A percentile compares a stretch with the other conserved stretches of the same genome.
These are phyloP conservation scores for Parathielavia hyrcaniae DNA, from an alignment of 495 filamentous ascomycete genomes.

Conservation along the genomic window DNA sequence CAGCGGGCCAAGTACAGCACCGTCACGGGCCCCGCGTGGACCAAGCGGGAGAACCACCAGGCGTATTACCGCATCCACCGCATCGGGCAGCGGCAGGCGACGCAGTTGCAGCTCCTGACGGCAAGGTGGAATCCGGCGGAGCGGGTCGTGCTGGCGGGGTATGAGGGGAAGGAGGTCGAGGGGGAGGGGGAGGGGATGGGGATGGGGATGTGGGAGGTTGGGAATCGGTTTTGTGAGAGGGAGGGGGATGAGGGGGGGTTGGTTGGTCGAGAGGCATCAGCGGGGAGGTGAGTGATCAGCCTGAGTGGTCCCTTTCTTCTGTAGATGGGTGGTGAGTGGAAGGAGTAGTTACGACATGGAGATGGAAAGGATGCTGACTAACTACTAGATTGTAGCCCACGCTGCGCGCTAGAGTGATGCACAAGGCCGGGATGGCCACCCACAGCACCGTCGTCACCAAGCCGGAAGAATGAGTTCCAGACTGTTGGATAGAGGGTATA, in stretches of 20 bases:
- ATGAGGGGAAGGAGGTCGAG: conserved; percentile 14
- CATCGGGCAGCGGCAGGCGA: conserved; percentile 23
- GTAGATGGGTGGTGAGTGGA: not conserved
- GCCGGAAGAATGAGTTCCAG: too few relatives aligned
- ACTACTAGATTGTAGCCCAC: not conserved
- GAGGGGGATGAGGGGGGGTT: not conserved
- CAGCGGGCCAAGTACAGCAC: conserved; percentile 26
- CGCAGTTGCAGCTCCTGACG: conserved; percentile 18
- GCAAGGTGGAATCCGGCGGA: conserved; percentile 25
- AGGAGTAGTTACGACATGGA: not conserved
- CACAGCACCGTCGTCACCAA: too few relatives aligned
- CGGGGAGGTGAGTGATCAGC: not conserved
- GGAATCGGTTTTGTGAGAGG: conserved; percentile 3
- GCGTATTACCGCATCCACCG: conserved; percentile 27
- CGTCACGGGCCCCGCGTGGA: conserved; percentile 26
- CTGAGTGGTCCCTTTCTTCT: conserved; percentile 39
- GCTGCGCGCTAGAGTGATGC: too few relatives aligned
- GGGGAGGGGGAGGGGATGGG: conserved; percentile 2
- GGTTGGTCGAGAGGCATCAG: conserved; percentile 16
- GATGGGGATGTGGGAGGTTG: conserved; percentile 4
- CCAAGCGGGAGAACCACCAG: conserved; percentile 28
- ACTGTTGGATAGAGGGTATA: too few relatives aligned
- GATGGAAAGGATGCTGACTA: conserved; percentile 31
- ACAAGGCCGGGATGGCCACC: too few relatives aligned
- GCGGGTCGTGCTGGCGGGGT: conserved; percentile 14